phyloP scores from a whole-genome alignment of 2,329 filamentous ascomycete species.

The Venturiaceae sp. region DNA sequence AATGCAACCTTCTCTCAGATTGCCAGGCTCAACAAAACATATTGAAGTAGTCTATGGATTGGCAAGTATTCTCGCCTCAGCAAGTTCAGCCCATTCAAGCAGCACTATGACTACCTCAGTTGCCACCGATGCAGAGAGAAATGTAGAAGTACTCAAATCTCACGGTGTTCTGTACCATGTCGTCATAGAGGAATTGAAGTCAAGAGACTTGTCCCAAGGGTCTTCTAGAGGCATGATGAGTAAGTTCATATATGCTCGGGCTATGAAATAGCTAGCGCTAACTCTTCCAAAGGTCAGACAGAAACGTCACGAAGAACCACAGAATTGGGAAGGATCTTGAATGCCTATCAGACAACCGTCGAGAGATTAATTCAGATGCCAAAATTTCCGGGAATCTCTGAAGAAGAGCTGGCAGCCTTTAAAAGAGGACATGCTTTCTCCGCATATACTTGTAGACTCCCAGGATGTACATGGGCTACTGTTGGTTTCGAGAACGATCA shows the following conservation, averaged over 20 bases:
- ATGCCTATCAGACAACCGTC: slow-evolving; percentile 10
- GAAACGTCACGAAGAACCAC: no score
- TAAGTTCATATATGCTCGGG: neutral
- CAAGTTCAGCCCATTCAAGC: neutral
- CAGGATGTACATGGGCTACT: slow-evolving; percentile 11
- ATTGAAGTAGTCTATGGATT: neutral
- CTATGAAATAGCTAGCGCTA: neutral
- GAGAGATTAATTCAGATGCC: slow-evolving; percentile 8
- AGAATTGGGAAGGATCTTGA: slow-evolving; percentile 3
- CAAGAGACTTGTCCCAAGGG: neutral
- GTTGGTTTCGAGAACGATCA: slow-evolving; percentile 11
- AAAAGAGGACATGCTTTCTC: slow-evolving; percentile 11
- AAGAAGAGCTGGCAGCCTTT: slow-evolving; percentile 11
- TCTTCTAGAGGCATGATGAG: neutral
- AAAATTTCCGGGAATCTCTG: slow-evolving; percentile 10
- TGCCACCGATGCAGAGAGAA: neutral
- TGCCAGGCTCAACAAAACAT: neutral
- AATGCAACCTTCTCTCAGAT: neutral
- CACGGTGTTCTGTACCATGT: slow-evolving; percentile 2
- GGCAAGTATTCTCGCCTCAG: neutral
- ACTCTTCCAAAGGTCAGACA: neutral
- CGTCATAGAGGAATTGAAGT: slow-evolving; percentile 5
- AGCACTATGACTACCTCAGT: neutral
- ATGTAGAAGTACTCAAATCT: neutral
- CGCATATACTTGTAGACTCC: slow-evolving; percentile 12